phyloP scores from a whole-genome alignment of 179 eudicot species.

The Silene noctiflora region DNA sequence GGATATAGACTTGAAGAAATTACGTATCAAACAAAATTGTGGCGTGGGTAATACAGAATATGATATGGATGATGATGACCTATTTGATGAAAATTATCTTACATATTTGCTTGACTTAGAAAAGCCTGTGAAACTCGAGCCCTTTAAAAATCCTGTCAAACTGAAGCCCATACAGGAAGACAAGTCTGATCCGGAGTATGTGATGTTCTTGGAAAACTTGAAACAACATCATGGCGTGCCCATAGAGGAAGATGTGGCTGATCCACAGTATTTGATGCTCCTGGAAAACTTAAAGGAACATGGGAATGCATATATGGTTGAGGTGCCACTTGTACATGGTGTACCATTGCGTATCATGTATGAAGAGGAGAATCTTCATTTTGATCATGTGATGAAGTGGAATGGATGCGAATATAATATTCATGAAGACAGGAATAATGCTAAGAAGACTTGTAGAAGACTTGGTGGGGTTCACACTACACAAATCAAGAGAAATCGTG shows the following conservation, averaged over 20 bases:
- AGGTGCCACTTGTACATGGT: neutral
- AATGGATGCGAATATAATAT: too few species aligned
- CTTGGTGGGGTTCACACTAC: too few species aligned
- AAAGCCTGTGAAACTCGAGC: neutral
- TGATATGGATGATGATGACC: too few species aligned
- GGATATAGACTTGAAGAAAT: too few species aligned
- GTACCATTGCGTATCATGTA: constrained; percentile 6
- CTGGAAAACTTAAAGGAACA: neutral
- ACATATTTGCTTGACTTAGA: neutral
- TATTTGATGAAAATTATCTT: neutral
- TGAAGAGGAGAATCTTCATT: constrained; percentile 2
- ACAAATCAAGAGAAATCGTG: too few species aligned
- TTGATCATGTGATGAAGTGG: neutral
- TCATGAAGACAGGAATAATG: neutral
- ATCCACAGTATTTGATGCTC: constrained; percentile 11
- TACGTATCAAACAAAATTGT: too few species aligned
- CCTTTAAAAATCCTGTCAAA: neutral
- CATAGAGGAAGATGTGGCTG: neutral
- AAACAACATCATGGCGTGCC: too few species aligned
- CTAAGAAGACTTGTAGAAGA: too few species aligned
- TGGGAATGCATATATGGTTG: constrained; percentile 2
- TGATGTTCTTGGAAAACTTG: constrained; percentile 9
- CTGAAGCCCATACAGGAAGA: neutral
- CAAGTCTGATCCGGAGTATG: neutral
- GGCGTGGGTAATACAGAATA: too few species aligned